Percentiles rank a stretch among this genome's conserved stretches.
Conservation (phyloP, 441 rosid species). For the Brassica balearica region DNA sequence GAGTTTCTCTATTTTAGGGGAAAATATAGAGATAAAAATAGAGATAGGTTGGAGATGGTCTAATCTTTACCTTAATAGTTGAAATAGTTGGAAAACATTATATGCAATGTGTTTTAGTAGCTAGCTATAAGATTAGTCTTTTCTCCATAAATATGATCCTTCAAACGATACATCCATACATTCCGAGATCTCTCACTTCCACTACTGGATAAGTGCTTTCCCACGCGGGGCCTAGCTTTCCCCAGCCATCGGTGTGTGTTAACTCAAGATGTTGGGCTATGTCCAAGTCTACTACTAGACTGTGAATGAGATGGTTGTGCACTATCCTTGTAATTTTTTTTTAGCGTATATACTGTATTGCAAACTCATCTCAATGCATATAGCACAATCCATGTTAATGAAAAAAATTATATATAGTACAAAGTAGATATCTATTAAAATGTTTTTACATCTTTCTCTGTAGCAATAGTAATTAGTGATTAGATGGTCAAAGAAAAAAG, state of each 20-base stretch:
- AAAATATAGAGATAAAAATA: too few species aligned
- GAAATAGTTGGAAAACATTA: too few species aligned
- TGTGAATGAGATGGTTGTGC: neutral
- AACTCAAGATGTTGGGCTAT: constrained; percentile 11
- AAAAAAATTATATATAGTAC: neutral
- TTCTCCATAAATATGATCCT: neutral
- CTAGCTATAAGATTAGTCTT: neutral
- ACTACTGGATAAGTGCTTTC: neutral
- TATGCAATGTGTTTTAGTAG: neutral
- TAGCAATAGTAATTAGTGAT: neutral
- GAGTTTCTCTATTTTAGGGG: too few species aligned
- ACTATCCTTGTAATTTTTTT: neutral
- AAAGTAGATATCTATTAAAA: neutral
- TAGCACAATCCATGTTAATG: neutral
- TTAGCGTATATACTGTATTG: neutral
- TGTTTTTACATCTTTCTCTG: neutral
- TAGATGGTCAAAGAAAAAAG: neutral
- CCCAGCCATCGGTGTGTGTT: constrained; percentile 7
- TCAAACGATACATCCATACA: constrained; percentile 3
- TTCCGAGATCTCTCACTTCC: constrained; percentile 2
- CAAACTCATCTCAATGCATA: neutral
- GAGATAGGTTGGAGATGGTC: too few species aligned
- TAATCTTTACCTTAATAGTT: too few species aligned
- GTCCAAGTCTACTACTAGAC: neutral
- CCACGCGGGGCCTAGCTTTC: constrained; percentile 9